Base-by-base conservation (phyloP, 140 eudicot genomes). In the Oenanthe javanica region DNA sequence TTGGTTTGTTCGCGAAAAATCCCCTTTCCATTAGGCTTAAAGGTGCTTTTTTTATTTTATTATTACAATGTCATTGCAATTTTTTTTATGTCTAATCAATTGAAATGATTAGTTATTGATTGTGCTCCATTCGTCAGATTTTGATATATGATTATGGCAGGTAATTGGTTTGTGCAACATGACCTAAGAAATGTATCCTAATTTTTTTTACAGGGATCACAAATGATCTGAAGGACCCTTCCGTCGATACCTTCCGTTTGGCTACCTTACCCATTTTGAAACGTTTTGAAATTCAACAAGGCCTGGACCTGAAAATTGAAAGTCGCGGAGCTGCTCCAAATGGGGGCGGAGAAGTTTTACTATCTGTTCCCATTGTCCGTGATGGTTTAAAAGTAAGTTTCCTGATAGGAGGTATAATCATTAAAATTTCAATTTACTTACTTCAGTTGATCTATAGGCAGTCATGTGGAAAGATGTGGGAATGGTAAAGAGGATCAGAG, bases 341-440 rank as follows among this genome's bases (percentile, higher is more conserved):
- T 48, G 99, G 99, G 66, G 99, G 99, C 81, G 99, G 99, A 50
- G 96, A 88, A 91, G 90, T 95, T 77, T 49, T 87, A 14, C 86
- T 95, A 19, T 90, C 99, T 25, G 86, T 95, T 67, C 99, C 97
- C 0, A 80, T 89, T 78, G 88, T 95, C 70, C 93, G 83, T 75
- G 83, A 84, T 73, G 87, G 89, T 90, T 80, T 95, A 80, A 90
- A 85, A 71, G 98, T 94, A 79, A 79, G 77, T 71, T 64, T 72
- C 61, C 19, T 52, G 48, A 1, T 78, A 40, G 18, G 57, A 25
- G 54, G 47, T 69, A 31, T 64, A 75, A 21, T 75, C 14, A 47
- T 69, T 66, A 36, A 47, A 70, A 38, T 79, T 55, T 85, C 80
- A 18, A 12, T 52, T 21, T 9, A 49, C 49, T 85, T 8, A 73